Evolutionary conservation across 192 early-diverging fungal genomes (phyloP), one percentile per base, ranked within the genome.

Genomic region (Powellomyces hirtus): DNA sequence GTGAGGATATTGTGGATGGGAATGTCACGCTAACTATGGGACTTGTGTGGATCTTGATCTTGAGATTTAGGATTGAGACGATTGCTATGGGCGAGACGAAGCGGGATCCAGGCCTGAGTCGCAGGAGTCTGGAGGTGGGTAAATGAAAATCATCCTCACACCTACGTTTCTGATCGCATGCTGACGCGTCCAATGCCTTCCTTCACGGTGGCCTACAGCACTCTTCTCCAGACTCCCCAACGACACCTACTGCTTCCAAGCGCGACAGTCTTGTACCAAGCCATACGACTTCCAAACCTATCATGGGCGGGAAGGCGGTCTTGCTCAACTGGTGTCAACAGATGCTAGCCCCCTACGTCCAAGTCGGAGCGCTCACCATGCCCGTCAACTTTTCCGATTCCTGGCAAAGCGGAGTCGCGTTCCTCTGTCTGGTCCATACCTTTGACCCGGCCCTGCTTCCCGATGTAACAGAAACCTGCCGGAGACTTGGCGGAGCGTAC

Each of bases 1-100:
- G 68, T 34, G 74, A 73, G 55, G 74, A 75, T 59, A 73, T 74
- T 30, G 74, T 75, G 7, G 74, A 75, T 58, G 74, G 71, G 10
- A 75, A 74, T 45, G 33, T 75, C 44, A 74, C 67, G 34, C 42
- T 75, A 5, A 75, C 71, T 7, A 56, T 73, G 70, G 74, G 72
- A 4, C 40, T 75, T 35, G 45, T 73, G 16, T 75, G 74, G 74
- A 51, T 74, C 11, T 46, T 74, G 53, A 74, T 74, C 34, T 61
- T 51, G 44, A 18, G 56, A 6, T 69, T 69, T 34, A 8, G 67
- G 2, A 26, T 69, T 33, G 59, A 69, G 44, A 49, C 46, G 2
- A 16, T 24, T 3, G 16, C 2, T n/a, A n/a, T n/a, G n/a, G n/a
- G n/a, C n/a, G n/a, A n/a, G n/a, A n/a, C n/a, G n/a, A n/a, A n/a